A percentile compares a stretch with the other conserved stretches of the same genome.
Conservation (phyloP, 2,329 filamentous ascomycete genomes). For the Cladophialophora chaetospira region DNA sequence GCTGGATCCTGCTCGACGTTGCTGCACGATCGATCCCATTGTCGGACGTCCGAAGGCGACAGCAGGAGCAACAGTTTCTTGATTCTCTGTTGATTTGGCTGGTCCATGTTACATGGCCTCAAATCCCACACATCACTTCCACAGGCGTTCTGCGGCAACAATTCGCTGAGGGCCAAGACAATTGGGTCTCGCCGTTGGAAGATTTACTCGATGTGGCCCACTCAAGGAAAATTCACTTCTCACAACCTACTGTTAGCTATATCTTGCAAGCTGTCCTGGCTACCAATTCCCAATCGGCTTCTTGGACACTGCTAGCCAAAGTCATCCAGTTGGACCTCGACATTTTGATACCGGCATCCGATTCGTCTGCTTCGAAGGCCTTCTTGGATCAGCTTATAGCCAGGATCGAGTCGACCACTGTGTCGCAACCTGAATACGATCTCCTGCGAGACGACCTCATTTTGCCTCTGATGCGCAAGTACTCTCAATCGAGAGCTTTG, state of each 20-base stretch:
- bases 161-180: constrained; percentile 31
- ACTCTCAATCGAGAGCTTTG: constrained; percentile 45
- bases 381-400: constrained; percentile 43
- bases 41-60: constrained; percentile 46
- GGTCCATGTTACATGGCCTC: constrained; percentile 42
- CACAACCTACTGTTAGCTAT: constrained; percentile 45
- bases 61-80: constrained; percentile 52
- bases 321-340: constrained; percentile 46
- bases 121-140: constrained; percentile 27
- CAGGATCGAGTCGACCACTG: constrained; percentile 27
- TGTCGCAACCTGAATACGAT: constrained; percentile 31
- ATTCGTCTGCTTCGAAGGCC: constrained; percentile 40
- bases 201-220: constrained; percentile 44
- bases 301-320: constrained; percentile 46
- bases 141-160: constrained; percentile 12
- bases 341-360: constrained; percentile 48
- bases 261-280: constrained; percentile 45
- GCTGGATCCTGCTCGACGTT: constrained; percentile 36
- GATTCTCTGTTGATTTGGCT: constrained; percentile 51
- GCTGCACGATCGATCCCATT: constrained; percentile 45
- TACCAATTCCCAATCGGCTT: constrained; percentile 34
- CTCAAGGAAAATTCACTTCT: constrained; percentile 42
- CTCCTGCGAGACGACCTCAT: constrained; percentile 43
- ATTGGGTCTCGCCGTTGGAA: constrained; percentile 41
- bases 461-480: constrained; percentile 44